Evolutionary conservation across 257 asterid species (phyloP), one percentile per base, ranked within the genome.

Genomic region (Catharanthus roseus): DNA sequence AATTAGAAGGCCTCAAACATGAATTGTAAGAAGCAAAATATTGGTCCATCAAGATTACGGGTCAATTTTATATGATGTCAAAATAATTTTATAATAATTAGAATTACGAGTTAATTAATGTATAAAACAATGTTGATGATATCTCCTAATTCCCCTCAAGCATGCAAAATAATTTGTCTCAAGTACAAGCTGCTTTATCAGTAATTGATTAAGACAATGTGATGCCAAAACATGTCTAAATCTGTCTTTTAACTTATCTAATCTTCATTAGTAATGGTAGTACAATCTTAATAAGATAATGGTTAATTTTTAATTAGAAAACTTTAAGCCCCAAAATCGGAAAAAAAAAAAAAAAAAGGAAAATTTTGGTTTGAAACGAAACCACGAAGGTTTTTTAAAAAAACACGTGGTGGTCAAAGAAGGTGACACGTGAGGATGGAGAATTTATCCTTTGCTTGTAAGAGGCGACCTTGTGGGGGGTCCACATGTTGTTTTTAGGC

Each of bases 401-500:
- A 13, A 51, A 75, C 58, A 67, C 74, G 60, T 77, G 80, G 72
- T 44, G 33, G 23, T 64, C 56, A 75, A 74, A 78, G 79, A 4
- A 64, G 51, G 77, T 5, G 85, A 78, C 91, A 86, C 86, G 87
- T 86, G 69, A 18, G 69, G 34, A 13, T 60, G 62, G 84, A 78
- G 70, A 72, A 90, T 88, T 56, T 72, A 86, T 88, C 62, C 95
- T 67, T 90, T 90, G 95, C 96, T 77, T 90, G 93, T 49, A 75
- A 77, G 76, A 83, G 63, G 89, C 68, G 88, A 68, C 58, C 63
- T 78, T 65, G 39, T 13, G 84, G 92, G 86, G 16, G n/a, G n/a
- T 83, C 86, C 81, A 36, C 58, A 21, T 54, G 50, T 44, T 47
- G 64, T 54, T n/a, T n/a, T n/a, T n/a, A n/a, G n/a, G n/a, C 76